Base-by-base conservation (phyloP, 805 yeast genomes). In the Barnettozyma californica region DNA sequence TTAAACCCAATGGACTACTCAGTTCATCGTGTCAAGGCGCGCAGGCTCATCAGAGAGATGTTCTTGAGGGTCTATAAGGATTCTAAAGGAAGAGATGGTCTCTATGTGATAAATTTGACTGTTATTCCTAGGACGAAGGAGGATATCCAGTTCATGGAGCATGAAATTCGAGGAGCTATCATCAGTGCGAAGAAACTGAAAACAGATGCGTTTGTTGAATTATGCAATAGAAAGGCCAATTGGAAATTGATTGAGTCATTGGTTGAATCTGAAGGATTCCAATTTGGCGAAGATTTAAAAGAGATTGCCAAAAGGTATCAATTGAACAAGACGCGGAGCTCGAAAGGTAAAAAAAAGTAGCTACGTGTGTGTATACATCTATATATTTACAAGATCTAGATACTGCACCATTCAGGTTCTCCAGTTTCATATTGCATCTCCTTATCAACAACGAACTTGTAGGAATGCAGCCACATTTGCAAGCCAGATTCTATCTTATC, bases 381-480 rank as follows among this genome's bases (percentile, higher is more conserved):
- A 23, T 23, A 23, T 23, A 23, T 7, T 3, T 16, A 35, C 38
- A 16, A 7, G 38, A 35, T 35, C 41, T 49, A 56, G 23, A 59
- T 57, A 19, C 44, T 18, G 45, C 53, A 49, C 64, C 64, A 60
- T 3, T 46, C 45, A 1, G 64, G 64, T 9, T 41, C 37, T 1
- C 44, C 50, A 1, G 64, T 52, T 43, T 55, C 46, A 41, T 52
- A 59, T 10, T 33, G 25, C 33, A 49, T 41, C 29, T 41, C 49
- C 10, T 49, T 45, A 21, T 59, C 54, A 29, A 56, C 50, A n/a
- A 41, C 35, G 44, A 57, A 60, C 23, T 45, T 54, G 16, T 46
- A 54, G 2, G 62, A 57, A 49, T 60, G 64, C 16, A 60, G 43
- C 59, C 60, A 60, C 18, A 60, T 46, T 4, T 52, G 42, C 51